Conservation (phyloP, 768 basidiomycete species). For the Suillus sp. region DNA sequence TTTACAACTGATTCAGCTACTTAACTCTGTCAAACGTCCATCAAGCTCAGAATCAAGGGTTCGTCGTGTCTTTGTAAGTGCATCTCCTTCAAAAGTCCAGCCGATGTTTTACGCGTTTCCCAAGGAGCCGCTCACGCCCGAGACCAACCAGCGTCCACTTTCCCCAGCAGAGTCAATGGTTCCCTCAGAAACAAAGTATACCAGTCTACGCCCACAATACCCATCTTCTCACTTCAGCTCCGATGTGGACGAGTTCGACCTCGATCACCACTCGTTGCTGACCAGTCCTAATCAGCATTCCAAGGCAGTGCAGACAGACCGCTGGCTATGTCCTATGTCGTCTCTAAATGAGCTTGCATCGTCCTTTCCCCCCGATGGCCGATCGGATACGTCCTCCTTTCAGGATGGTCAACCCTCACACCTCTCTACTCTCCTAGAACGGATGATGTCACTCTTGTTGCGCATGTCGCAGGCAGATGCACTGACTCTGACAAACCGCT, state of each 20-base stretch:
- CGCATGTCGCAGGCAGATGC: constrained; percentile 78
- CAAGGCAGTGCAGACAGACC: constrained; percentile 71
- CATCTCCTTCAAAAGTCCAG: background rate
- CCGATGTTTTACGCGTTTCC: background rate
- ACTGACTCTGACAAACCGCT: constrained; percentile 80
- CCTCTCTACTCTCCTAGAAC: constrained; percentile 61
- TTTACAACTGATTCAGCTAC: constrained; percentile 26
- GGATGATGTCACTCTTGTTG: constrained; percentile 62
- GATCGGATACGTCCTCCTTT: constrained; percentile 76
- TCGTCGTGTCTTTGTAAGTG: constrained; percentile 37
- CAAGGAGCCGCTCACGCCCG: constrained; percentile 50
- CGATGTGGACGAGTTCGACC: constrained; percentile 48
- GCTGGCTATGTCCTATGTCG: constrained; percentile 35
- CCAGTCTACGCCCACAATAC: constrained; percentile 28
- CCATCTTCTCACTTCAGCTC: constrained; percentile 34
- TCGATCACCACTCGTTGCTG: constrained; percentile 28
- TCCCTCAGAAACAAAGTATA: constrained; percentile 28
- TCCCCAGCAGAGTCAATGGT: constrained; percentile 42
- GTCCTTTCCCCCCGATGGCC: constrained; percentile 55
- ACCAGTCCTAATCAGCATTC: constrained; percentile 53
- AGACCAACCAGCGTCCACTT: constrained; percentile 43
- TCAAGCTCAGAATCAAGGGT: constrained; percentile 37
- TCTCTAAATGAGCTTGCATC: constrained; percentile 39
- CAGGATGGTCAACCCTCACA: constrained; percentile 52
- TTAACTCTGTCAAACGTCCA: constrained; percentile 33